Evolutionary conservation across 805 yeast species (phyloP), one percentile per base, ranked within the genome.

Genomic region (Kuraishia molischiana): DNA sequence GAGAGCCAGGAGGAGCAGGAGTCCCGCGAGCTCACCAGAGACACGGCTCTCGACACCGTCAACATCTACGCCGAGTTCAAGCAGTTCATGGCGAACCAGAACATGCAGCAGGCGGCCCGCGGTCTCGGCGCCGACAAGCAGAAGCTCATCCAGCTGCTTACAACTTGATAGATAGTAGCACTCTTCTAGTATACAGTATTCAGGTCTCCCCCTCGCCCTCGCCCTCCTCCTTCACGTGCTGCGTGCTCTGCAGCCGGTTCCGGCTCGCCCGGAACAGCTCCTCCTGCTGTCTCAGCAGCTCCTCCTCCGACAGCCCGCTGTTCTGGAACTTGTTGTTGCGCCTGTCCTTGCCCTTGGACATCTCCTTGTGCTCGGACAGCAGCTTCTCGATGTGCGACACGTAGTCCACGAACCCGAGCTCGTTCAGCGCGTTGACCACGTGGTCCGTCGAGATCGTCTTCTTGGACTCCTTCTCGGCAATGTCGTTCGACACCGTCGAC

Each of bases 361-460:
- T 71, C 50, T 87, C 95, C 59, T 86, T 89, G 61, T 89, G 95
- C 48, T 89, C 95, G 32, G 68, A 74, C 44, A 90, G 66, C 18
- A 85, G 85, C 44, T 80, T 79, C 50, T 84, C 80, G 33, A 92
- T 74, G 20, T 85, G 80, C 26, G 82, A 89, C 37, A 92, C 68
- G 56, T 90, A 92, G 41, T 85, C 87, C 21, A 70, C 71, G 58
- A 86, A 92, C 20, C 95, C 98, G 39, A 92, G 67, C 50, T 84
- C 95, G 43, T 75, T 79, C 33, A 92, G 63, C 1, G 97, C 97
- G 51, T 80, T 83, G 44, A 90, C 72, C 29, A 92, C 97, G 55
- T 92, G 98, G 56, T 92, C 98, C 2, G 95, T 82, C 1, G 96
- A 95, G 32, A 92, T 92, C 2, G 98, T 92, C 60, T 92, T 92